Evolutionary conservation across 768 basidiomycete species (phyloP).

Genomic region (Tricholoma furcatifolium): DNA sequence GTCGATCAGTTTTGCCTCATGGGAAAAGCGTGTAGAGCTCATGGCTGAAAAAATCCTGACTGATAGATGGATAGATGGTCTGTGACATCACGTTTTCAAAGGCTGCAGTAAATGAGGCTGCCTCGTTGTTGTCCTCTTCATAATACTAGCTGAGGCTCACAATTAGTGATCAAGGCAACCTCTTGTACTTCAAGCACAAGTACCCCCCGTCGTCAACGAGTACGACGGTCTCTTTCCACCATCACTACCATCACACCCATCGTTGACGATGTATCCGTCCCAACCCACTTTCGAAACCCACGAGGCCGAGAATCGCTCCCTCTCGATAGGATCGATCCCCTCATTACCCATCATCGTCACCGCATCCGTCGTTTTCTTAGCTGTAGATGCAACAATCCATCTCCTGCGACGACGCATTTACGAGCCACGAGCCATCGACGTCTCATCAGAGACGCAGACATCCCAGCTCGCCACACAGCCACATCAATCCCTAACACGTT

Average conservation of each 20-base stretch:
- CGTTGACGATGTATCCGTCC: not conserved
- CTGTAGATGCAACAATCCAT: slow-evolving; percentile 29
- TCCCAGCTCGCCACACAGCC: not conserved
- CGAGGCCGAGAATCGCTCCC: slow-evolving; percentile 6
- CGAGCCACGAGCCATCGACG: slow-evolving; percentile 17
- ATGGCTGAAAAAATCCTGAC: slow-evolving; percentile 7
- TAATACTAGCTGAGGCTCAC: slow-evolving; percentile 9
- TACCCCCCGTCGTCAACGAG: not conserved
- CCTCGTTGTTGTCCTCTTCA: slow-evolving; percentile 16
- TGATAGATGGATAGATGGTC: slow-evolving; percentile 12
- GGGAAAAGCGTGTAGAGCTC: slow-evolving; percentile 16
- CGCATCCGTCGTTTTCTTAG: slow-evolving; percentile 31
- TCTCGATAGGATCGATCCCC: slow-evolving; percentile 18
- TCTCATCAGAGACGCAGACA: not conserved
- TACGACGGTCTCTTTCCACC: not conserved
- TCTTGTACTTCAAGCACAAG: not conserved
- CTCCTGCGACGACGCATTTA: slow-evolving; percentile 15
- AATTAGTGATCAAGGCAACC: slow-evolving; percentile 6
- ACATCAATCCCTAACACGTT: slow-evolving; percentile 5
- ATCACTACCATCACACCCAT: not conserved
- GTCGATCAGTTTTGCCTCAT: slow-evolving; percentile 16
- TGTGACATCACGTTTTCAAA: slow-evolving; percentile 4
- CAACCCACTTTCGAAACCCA: slow-evolving; percentile 15
- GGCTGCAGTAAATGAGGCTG: slow-evolving; percentile 13
- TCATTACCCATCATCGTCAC: slow-evolving; percentile 31